Evolutionary conservation across 495 filamentous ascomycete genomes (phyloP).

Genomic region (Hyaloscypha variabilis): DNA sequence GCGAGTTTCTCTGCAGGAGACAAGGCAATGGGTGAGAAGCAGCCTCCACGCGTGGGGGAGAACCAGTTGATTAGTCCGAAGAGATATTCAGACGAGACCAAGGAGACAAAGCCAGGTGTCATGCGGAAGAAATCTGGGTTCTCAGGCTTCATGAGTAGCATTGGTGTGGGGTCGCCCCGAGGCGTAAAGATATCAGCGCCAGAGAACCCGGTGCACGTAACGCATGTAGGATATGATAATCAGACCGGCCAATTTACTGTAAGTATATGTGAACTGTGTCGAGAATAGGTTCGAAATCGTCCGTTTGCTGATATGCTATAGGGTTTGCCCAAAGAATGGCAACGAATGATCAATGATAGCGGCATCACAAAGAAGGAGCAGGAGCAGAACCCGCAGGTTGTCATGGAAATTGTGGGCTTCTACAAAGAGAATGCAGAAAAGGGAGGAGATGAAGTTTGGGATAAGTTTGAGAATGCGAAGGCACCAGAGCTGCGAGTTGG

Average conservation of each 20-base stretch:
- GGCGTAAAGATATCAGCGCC: slow-evolving; percentile 92
- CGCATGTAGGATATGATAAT: slow-evolving; percentile 97
- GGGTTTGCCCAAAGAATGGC: slow-evolving; percentile 98
- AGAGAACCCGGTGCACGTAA: slow-evolving; percentile 96
- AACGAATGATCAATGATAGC: slow-evolving; percentile 89
- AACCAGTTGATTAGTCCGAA: slow-evolving; percentile 64
- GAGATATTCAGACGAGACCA: slow-evolving; percentile 83
- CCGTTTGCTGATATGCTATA: slow-evolving; percentile 38
- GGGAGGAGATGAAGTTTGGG: slow-evolving; percentile 80
- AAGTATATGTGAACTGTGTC: slow-evolving; percentile 40
- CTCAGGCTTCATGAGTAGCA: slow-evolving; percentile 86
- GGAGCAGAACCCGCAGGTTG: slow-evolving; percentile 90
- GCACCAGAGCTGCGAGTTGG: slow-evolving; percentile 56
- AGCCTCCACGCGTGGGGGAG: slow-evolving; percentile 54
- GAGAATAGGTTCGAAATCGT: neutral
- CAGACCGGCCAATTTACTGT: slow-evolving; percentile 96
- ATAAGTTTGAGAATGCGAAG: slow-evolving; percentile 90
- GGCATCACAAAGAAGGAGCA: slow-evolving; percentile 96
- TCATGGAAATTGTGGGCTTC: slow-evolving; percentile 93
- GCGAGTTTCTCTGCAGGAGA: slow-evolving; percentile 74
- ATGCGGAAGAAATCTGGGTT: slow-evolving; percentile 91
- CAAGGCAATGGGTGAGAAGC: slow-evolving; percentile 53
- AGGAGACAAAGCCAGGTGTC: slow-evolving; percentile 55
- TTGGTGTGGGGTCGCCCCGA: slow-evolving; percentile 85
- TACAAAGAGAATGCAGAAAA: slow-evolving; percentile 91